Evolutionary conservation across 148 eudicot genomes (phyloP).

Genomic region (Hydrangea macrophylla): DNA sequence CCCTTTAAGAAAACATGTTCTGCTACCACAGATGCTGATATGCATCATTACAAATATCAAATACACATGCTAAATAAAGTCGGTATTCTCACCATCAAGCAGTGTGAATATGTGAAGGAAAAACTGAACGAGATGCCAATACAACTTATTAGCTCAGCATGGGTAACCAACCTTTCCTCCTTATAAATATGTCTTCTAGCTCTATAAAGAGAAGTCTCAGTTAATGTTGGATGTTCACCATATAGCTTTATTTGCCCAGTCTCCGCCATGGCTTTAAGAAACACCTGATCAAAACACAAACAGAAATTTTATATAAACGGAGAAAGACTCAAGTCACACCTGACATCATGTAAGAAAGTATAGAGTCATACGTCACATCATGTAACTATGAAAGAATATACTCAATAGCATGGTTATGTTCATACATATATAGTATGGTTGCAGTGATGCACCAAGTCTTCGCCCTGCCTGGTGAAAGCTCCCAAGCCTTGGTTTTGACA

Average conservation of each 20-base stretch:
- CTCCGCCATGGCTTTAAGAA: slow-evolving; percentile 99
- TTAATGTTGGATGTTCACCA: slow-evolving; percentile 85
- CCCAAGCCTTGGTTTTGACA: too few species aligned
- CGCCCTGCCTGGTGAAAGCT: too few species aligned
- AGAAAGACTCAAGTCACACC: neutral
- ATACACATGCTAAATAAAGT: neutral
- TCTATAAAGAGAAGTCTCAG: slow-evolving; percentile 87
- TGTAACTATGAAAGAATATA: too few species aligned
- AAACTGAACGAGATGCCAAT: neutral
- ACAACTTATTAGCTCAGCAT: neutral
- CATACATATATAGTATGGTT: too few species aligned
- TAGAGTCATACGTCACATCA: too few species aligned
- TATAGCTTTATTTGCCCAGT: slow-evolving; percentile 93
- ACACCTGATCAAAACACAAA: slow-evolving; percentile 48
- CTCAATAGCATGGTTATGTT: neutral
- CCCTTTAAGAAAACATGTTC: neutral
- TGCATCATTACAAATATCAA: neutral
- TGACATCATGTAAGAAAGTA: too few species aligned
- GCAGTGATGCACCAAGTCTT: too few species aligned
- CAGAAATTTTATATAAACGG: neutral
- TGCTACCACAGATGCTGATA: neutral
- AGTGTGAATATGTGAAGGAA: neutral
- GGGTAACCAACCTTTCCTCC: slow-evolving; percentile 69
- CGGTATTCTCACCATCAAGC: neutral
- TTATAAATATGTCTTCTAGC: slow-evolving; percentile 92